Base-by-base conservation (phyloP, 2,329 filamentous ascomycete species). In the Pseudogymnoascus sp. region DNA sequence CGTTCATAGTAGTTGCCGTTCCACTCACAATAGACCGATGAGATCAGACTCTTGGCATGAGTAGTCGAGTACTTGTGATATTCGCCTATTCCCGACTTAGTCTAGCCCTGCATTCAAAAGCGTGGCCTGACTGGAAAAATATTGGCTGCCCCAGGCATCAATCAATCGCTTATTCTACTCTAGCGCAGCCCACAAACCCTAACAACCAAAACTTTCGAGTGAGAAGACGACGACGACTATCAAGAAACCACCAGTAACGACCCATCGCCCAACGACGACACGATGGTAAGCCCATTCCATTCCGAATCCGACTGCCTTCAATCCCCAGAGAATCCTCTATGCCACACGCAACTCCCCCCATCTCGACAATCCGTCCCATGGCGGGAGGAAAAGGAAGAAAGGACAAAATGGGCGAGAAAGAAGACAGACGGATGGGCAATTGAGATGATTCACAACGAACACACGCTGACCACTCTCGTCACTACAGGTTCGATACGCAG, bases 401-500 rank as follows among this genome's bases (percentile, higher is more conserved):
- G 2, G 6, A 14, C 11, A 37, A 11, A 37, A 49, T 60, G 14
- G 37, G 7, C n/a, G 23, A 60, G 21, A 38, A 10, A 59, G 19
- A 41, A 31, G 26, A 45, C 12, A 37, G 16, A 59, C 43, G 60
- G 39, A 58, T n/a, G 43, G 38, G 60, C 38, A 45, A 61, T 21
- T 55, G 49, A 55, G 49, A 55, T 45, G 60, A 58, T 49, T 7
- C 7, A 6, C 26, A 29, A 43, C 14, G 60, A 38, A 59, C 35
- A 43, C 23, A 31, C 21, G 60, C 38, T 58, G 58, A 60, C 58
- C 49, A 60, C 26, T 29, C 26, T 19, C 38, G 58, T 60, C 58
- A 16, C 52, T 35, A 62, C 61, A 95, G 92, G 91, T 96, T 85
- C 91, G 92, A 81, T 97, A 97, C 92, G 91, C 91, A 81, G 90